A percentile compares a stretch with the other conserved stretches of the same genome.
Evolutionary conservation across 192 early-diverging fungal genomes (phyloP).

Genomic region (Rhizophagus sp.): DNA sequence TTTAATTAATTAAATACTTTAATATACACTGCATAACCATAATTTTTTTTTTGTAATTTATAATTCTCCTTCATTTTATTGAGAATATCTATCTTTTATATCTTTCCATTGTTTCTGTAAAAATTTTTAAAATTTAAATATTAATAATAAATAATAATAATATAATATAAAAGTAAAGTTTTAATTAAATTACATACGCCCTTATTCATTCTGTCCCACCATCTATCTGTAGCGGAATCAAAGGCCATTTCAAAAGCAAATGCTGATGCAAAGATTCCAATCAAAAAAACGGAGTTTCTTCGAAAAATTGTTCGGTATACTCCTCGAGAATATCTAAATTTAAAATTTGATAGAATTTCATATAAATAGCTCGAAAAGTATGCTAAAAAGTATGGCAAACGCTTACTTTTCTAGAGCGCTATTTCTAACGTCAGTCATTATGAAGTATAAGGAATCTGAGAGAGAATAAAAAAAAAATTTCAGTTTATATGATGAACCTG

Average conservation of each 20-base stretch:
- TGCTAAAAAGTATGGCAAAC: no score
- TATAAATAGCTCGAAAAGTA: neutral
- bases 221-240: conserved; percentile 56
- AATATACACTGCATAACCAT: neutral
- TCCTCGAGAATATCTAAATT: conserved; percentile 38
- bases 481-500: no score
- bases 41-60: neutral
- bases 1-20: neutral
- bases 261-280: conserved; percentile 66
- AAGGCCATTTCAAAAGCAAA: conserved; percentile 75
- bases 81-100: conserved; percentile 66
- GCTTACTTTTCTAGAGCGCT: neutral
- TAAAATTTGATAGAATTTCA: neutral
- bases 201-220: conserved; percentile 76
- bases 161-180: neutral
- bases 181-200: conserved; percentile 59
- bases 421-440: neutral
- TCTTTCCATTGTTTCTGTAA: conserved; percentile 84
- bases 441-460: neutral
- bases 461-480: no score
- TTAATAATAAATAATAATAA: neutral
- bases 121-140: conserved; percentile 9
- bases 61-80: neutral
- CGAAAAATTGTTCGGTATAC: conserved; percentile 68
- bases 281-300: conserved; percentile 70